These are phyloP conservation scores for Xylaria grammica DNA, from an alignment of 495 filamentous ascomycete genomes.

Conservation along the genomic window DNA sequence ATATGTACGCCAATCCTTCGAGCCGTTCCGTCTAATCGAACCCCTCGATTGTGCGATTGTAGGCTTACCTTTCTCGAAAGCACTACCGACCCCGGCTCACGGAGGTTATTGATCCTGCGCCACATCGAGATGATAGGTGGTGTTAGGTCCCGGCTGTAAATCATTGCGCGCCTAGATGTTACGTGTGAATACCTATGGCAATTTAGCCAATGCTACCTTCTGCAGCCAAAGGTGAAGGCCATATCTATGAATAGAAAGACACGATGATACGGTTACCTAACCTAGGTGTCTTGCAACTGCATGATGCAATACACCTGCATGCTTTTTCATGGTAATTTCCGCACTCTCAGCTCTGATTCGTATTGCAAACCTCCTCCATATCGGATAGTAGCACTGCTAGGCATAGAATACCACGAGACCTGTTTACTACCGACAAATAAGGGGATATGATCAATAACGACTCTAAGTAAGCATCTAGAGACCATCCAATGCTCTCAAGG, in stretches of 20 bases:
- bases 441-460: background rate
- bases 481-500: background rate
- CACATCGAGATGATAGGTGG: conserved; percentile 5
- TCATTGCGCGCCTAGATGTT: background rate
- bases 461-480: no score
- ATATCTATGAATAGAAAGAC: conserved; percentile 22
- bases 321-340: conserved; percentile 2
- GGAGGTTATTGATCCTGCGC: conserved; percentile 23
- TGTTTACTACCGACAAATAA: background rate
- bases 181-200: conserved; percentile 5
- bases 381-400: background rate
- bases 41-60: background rate
- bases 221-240: conserved; percentile 10
- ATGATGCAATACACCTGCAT: background rate
- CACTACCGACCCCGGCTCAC: conserved; percentile 15
- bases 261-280: background rate
- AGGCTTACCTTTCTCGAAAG: conserved; percentile 2
- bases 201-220: conserved; percentile 16
- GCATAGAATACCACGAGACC: background rate
- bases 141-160: background rate
- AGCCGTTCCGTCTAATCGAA: conserved; percentile 14
- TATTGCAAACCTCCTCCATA: background rate
- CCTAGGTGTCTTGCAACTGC: background rate
- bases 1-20: conserved; percentile 19
- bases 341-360: conserved; percentile 5